Evolutionary conservation across 2,329 filamentous ascomycete genomes (phyloP), one percentile per base, ranked within the genome.

Genomic region (Nothomitra cinnamomea): DNA sequence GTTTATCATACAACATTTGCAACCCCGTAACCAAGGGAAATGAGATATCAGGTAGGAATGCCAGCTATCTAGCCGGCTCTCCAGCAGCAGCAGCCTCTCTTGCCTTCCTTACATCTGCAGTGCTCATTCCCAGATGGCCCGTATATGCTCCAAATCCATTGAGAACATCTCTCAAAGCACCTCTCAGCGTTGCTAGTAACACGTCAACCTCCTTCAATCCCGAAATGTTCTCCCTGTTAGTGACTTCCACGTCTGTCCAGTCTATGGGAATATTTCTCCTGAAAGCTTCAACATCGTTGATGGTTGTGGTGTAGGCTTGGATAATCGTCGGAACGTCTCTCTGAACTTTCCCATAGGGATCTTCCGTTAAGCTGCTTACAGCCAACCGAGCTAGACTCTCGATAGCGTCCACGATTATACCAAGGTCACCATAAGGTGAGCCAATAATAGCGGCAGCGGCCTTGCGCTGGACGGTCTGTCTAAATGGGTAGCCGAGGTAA

Each of bases 261-360:
- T 92, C 86, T 2, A 79, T 66, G 1, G 78, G 73, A 43, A 83
- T 69, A 1, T 61, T 67, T 6, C 66, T 65, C 58, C 80, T 74
- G 62, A 94, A 87, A 1, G 64, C 68, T 61, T 94, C 83, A 2
- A 95, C 70, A 58, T 79, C 79, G 53, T 71, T 74, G 54, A 88
- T 80, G 0, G 85, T 80, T 0, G 65, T 60, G 0, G 86, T 89
- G 56, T 94, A 78, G 1, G 80, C 78, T 48, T 83, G 78, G 51
- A 95, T 78, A 54, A 94, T 82, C 50, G 69, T 69, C 1, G 85
- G 79, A 1, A 96, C 80, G 58, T 92, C 85, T 43, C 80, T 75
- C 59, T 94, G 83, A n/a, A 94, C 90, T 60, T 86, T 85, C 13
- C 90, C 90, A 62, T 81, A 92, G 48, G 76, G 76, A 64, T 96